Percentiles rank a stretch among this genome's conserved stretches.
Evolutionary conservation across 306 rosid genomes (phyloP).

Genomic region (Alnus rubra): DNA sequence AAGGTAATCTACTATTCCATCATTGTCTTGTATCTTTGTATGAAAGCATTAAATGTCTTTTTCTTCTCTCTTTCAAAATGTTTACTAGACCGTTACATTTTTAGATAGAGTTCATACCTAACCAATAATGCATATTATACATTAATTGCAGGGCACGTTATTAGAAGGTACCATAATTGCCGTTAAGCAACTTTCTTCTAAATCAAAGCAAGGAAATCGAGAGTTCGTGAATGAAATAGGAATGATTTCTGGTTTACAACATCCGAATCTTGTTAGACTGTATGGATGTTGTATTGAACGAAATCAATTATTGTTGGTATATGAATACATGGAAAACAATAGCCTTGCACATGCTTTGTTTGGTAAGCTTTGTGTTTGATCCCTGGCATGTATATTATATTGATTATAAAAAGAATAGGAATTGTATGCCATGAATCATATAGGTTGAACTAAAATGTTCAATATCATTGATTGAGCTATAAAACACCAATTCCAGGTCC

Average conservation of each 20-base stretch:
- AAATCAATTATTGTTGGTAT: constrained; percentile 28
- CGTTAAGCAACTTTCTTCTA: constrained; percentile 34
- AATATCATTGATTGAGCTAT: not conserved
- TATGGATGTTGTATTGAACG: constrained; percentile 33
- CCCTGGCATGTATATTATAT: not conserved
- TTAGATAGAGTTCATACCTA: not conserved
- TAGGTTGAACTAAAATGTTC: not conserved
- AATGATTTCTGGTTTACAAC: constrained; percentile 33
- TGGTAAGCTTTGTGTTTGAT: constrained; percentile 22
- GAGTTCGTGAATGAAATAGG: constrained; percentile 33
- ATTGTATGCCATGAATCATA: not conserved
- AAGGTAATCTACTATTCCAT: constrained; percentile 43
- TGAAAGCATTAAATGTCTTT: not conserved
- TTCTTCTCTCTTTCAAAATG: not conserved
- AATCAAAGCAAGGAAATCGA: constrained; percentile 33
- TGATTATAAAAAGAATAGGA: not conserved
- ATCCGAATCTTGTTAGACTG: constrained; percentile 29
- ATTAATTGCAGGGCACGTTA: constrained; percentile 16
- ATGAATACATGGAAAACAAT: constrained; percentile 23
- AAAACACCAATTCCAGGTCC: constrained; percentile 31
- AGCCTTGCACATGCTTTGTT: constrained; percentile 29
- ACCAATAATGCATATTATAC: not conserved
- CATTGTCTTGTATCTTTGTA: not conserved
- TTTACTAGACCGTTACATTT: not conserved
- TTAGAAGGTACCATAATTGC: constrained; percentile 30